Base-by-base conservation (phyloP, 2,329 filamentous ascomycete genomes). In the Thyridium curvatum region DNA sequence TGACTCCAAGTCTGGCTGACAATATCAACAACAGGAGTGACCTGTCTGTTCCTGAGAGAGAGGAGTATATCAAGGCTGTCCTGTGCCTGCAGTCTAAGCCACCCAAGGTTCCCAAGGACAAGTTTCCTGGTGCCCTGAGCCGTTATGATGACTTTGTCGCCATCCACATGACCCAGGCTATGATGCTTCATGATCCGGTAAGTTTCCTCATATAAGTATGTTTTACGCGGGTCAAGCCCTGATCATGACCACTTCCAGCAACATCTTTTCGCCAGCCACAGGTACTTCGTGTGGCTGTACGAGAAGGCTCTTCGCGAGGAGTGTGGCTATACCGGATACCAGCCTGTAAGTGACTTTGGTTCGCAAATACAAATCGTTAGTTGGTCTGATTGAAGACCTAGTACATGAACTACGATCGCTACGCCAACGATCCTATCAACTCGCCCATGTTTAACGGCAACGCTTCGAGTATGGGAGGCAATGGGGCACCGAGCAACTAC, bases 381-480 rank as follows among this genome's bases (percentile, higher is more conserved):
- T n/a, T n/a, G n/a, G n/a, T n/a, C n/a, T n/a, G n/a, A n/a, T n/a
- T n/a, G n/a, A n/a, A n/a, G n/a, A n/a, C n/a, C 18, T 14, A 29
- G 18, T 36, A 36, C 29, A 30, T 29, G 28, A 16, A 30, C 18
- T 30, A 16, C 13, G 63, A 64, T 5, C 65, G 62, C 43, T 68
- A 65, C 49, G 57, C 68, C 0, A 46, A 58, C 3, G 65, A 74
- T 32, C 59, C 64, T 0, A 45, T 53, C 41, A 63, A 66, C 45
- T 72, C 70, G 0, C 67, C 70, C 12, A 49, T 74, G 34, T 69
- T 77, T 43, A 69, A 72, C 40, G 73, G 73, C 37, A 69, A 67
- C 38, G 61, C 58, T 10, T 68, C 64, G 30, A 65, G 60, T 33
- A 48, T 71, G 60, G 64, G 63, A 15, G 66, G 69, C 5, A 62